phyloP scores from a whole-genome alignment of 768 basidiomycete species.

The Hygrocybe coccinea region DNA sequence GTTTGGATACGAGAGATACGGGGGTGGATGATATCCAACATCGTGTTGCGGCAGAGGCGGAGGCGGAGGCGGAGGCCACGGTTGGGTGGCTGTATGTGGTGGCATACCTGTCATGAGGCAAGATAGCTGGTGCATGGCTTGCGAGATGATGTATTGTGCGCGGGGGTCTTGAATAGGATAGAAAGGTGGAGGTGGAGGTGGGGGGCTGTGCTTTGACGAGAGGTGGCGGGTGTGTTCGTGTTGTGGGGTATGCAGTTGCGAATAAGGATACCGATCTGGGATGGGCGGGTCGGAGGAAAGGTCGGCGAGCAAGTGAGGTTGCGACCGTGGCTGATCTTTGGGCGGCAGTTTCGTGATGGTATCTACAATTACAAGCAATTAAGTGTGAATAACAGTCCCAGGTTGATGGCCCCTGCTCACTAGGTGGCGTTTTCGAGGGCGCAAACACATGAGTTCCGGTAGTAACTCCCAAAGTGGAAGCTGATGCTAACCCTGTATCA shows the following conservation, averaged over 20 bases:
- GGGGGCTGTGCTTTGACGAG: neutral
- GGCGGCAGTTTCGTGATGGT: too few relatives aligned
- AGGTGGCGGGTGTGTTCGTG: neutral
- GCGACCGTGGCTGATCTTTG: neutral
- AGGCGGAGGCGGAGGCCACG: conserved; percentile 25
- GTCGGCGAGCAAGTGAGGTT: neutral
- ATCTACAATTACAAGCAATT: too few relatives aligned
- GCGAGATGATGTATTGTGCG: conserved; percentile 7
- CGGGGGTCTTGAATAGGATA: conserved; percentile 3
- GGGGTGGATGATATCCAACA: neutral
- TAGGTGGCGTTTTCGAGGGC: neutral
- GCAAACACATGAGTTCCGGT: neutral
- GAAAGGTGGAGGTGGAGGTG: neutral
- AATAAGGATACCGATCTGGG: neutral
- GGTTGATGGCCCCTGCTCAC: too few relatives aligned
- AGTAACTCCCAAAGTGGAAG: neutral
- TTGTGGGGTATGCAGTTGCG: neutral
- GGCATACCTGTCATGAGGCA: neutral
- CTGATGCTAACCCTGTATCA: neutral
- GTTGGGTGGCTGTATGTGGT: conserved; percentile 1
- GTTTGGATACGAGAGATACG: neutral
- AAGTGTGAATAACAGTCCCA: too few relatives aligned
- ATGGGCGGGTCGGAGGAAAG: neutral
- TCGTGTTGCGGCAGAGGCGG: neutral
- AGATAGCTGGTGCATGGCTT: conserved; percentile 6